Evolutionary conservation across 345 rosid genomes (phyloP).

Genomic region (Capsella bursapastoris): DNA sequence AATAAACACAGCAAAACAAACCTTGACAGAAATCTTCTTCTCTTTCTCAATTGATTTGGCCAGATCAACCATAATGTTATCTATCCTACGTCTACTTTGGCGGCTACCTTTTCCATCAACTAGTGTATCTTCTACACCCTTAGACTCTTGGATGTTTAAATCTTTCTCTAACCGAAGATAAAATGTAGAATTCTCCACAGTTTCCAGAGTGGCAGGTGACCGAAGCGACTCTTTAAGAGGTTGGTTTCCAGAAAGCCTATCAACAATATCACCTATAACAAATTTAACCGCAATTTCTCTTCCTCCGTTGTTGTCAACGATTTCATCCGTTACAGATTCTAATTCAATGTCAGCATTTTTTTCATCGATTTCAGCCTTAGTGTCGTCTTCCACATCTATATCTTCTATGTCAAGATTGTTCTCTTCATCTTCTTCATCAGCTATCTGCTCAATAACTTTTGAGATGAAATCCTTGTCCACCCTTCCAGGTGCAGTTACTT

Average conservation of each 20-base stretch:
- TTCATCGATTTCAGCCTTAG: conserved; percentile 57
- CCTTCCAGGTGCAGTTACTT: conserved; percentile 75
- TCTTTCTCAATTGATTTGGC: conserved; percentile 81
- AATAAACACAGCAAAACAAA: conserved; percentile 41
- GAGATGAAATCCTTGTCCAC: conserved; percentile 84
- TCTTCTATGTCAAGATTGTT: conserved; percentile 57
- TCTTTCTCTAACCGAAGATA: conserved; percentile 77
- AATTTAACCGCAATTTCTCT: conserved; percentile 77
- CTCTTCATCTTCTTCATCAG: conserved; percentile 82
- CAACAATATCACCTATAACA: conserved; percentile 75
- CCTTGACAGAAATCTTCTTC: conserved; percentile 94
- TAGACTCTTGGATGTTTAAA: conserved; percentile 48
- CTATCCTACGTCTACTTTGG: conserved; percentile 64
- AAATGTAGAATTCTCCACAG: conserved; percentile 60
- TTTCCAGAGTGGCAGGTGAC: conserved; percentile 77
- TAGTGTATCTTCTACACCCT: conserved; percentile 52
- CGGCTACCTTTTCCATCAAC: conserved; percentile 61
- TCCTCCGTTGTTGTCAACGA: conserved; percentile 58
- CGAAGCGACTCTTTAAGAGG: conserved; percentile 63
- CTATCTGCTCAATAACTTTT: conserved; percentile 80
- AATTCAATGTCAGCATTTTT: conserved; percentile 60
- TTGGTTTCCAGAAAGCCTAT: conserved; percentile 58
- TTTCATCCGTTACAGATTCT: conserved; percentile 52
- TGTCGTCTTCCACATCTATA: conserved; percentile 63
- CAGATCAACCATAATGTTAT: conserved; percentile 74